Base-by-base conservation (phyloP, 805 yeast species). In the Candida germanica region DNA sequence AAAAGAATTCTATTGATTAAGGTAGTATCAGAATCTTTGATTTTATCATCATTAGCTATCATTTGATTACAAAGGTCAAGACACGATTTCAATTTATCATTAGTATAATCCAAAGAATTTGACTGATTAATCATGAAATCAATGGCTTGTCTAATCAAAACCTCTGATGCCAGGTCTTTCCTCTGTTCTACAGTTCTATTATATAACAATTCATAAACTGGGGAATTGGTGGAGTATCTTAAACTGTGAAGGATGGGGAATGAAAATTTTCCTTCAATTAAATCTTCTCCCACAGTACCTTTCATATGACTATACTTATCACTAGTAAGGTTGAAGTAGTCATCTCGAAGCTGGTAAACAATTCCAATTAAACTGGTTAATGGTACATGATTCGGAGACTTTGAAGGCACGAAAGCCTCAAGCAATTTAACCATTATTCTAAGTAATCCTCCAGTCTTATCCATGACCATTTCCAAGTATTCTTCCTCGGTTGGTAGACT, bases 201-300 rank as follows among this genome's bases (percentile, higher is more conserved):
- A n/a, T 48, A 48, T 26, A 60, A 41, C 6, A 62, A 33, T 17
- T 35, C 38, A 33, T 52, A 51, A 3, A 63, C 52, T 1, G 63
- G 62, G 7, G 51, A 45, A 16, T 35, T 25, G 6, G 38, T 17
- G 11, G 42, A 36, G n/a, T 36, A 15, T 6, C 42, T 16, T 25
- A 59, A 40, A 38, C 63, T 54, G 56, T 87, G 93, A 12, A 89
- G 73, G 2, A 89, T 78, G 0, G 96, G 96, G 44, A 86, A 83
- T 0, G 95, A 86, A 41, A 83, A 76, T 58, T 88, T 89, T 0
- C 96, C 96, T 55, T 89, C 96, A 0, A 87, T 77, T 20, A 89
- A 71, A 53, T 89, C 98, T 49, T 89, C 96, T 5, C 69, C 67
- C 35, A 87, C 78, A 44, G 74, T 74, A 2, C 71, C 71, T 2